These are phyloP conservation scores for Jaminaea rosea DNA, from an alignment of 1,284 basidiomycete species.

Conservation along the genomic window DNA sequence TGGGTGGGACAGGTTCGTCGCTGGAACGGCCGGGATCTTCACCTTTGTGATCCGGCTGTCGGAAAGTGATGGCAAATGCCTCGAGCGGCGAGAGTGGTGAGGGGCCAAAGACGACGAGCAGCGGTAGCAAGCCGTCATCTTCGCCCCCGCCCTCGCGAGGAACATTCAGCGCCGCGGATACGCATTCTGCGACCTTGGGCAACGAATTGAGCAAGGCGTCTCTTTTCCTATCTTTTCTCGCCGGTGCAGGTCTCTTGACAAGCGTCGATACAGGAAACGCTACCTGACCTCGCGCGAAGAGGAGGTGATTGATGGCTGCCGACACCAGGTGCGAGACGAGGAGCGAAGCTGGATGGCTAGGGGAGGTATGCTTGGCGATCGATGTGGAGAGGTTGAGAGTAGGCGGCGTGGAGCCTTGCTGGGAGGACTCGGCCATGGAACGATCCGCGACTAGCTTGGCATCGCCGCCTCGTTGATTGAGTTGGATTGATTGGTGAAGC, in stretches of 20 bases:
- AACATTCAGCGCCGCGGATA: not conserved
- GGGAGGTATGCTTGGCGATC: not conserved
- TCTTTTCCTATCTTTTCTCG: too few relatives aligned
- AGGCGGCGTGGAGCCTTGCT: not conserved
- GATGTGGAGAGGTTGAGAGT: not conserved
- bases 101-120: constrained; percentile 1
- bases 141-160: not conserved
- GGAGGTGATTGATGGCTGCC: constrained; percentile 4
- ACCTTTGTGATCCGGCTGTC: not conserved
- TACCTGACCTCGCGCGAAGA: constrained; percentile 8
- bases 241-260: not conserved
- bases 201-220: not conserved
- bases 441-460: too few relatives aligned
- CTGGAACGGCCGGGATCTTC: not conserved
- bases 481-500: too few relatives aligned
- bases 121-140: not conserved
- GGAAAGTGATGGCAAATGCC: not conserved
- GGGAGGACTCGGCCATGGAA: not conserved
- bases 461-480: too few relatives aligned
- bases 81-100: not conserved
- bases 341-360: not conserved
- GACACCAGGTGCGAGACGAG: not conserved
- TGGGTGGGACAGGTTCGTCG: too few relatives aligned
- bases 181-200: not conserved
- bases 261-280: constrained; percentile 1